phyloP scores from a whole-genome alignment of 805 yeast species.

The Yamadazyma endophytica region DNA sequence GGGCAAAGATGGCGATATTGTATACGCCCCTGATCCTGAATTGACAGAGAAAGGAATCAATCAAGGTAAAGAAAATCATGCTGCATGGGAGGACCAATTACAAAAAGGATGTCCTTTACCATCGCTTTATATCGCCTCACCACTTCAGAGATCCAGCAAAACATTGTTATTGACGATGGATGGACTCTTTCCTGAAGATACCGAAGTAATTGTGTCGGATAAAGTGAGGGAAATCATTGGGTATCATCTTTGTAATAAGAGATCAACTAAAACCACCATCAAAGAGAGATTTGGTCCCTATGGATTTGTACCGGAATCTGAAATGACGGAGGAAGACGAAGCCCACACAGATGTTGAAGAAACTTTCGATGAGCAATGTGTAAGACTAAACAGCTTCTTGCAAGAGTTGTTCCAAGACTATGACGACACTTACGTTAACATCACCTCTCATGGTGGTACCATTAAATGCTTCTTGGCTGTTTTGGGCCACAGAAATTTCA shows the following conservation, averaged over 20 bases:
- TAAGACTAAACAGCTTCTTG: slow-evolving; percentile 46
- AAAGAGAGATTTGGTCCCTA: slow-evolving; percentile 30
- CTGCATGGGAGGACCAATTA: slow-evolving; percentile 42
- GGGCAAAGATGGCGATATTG: slow-evolving; percentile 50
- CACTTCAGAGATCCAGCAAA: slow-evolving; percentile 58
- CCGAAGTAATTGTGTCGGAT: slow-evolving; percentile 33
- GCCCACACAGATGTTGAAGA: slow-evolving; percentile 43
- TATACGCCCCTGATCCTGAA: slow-evolving; percentile 60
- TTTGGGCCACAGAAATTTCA: slow-evolving; percentile 48
- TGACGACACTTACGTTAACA: slow-evolving; percentile 26
- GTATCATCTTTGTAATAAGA: slow-evolving; percentile 55
- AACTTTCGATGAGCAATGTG: slow-evolving; percentile 44
- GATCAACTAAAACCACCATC: slow-evolving; percentile 40
- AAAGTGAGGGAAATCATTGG: slow-evolving; percentile 60
- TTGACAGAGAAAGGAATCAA: slow-evolving; percentile 51
- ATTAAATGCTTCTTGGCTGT: slow-evolving; percentile 44
- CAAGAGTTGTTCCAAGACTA: slow-evolving; percentile 20
- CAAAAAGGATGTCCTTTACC: slow-evolving; percentile 52
- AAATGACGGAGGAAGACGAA: slow-evolving; percentile 46
- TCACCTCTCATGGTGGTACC: slow-evolving; percentile 54
- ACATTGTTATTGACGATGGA: slow-evolving; percentile 53
- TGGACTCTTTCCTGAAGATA: slow-evolving; percentile 23
- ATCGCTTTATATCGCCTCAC: slow-evolving; percentile 51
- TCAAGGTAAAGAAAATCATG: slow-evolving; percentile 52
- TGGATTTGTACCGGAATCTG: slow-evolving; percentile 37